Conservation (phyloP, 2,329 filamentous ascomycete genomes). For the Aspergillaceae sp. region DNA sequence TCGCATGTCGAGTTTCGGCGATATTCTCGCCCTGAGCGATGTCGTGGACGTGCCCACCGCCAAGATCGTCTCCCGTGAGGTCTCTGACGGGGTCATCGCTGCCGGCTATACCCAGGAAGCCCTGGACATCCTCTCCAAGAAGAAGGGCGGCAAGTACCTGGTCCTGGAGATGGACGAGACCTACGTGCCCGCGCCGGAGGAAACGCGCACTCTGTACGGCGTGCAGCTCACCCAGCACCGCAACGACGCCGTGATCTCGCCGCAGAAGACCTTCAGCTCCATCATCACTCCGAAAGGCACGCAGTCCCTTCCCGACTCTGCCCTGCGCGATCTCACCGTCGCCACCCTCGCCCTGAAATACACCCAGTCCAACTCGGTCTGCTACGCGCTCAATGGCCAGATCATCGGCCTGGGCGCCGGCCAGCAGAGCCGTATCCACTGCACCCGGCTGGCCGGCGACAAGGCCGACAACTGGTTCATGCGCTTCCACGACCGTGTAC, state of each 20-base stretch:
- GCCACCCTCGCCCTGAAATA: conserved; percentile 97
- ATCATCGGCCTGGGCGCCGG: conserved; percentile 89
- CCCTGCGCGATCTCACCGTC: conserved; percentile 81
- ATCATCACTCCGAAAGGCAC: conserved; percentile 81
- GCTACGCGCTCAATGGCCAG: conserved; percentile 91
- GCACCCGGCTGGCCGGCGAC: conserved; percentile 91
- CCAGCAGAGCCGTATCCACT: conserved; percentile 97
- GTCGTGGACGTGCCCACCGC: conserved; percentile 86
- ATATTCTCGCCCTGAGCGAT: conserved; percentile 88
- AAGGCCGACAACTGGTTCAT: conserved; percentile 99
- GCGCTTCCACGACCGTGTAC: conserved; percentile 85
- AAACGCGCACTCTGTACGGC: conserved; percentile 83
- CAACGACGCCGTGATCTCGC: conserved; percentile 81
- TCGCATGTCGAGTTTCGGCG: conserved; percentile 97
- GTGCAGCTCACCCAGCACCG: conserved; percentile 81
- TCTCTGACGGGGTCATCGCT: conserved; percentile 93
- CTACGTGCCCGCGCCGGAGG: conserved; percentile 65
- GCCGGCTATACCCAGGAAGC: conserved; percentile 78
- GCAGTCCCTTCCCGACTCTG: conserved; percentile 63
- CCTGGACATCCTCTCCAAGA: conserved; percentile 86
- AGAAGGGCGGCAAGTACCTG: conserved; percentile 96
- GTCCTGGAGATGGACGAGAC: conserved; percentile 88
- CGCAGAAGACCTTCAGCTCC: conserved; percentile 69
- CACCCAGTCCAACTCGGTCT: conserved; percentile 98
- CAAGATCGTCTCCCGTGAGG: conserved; percentile 95